Base-by-base conservation (phyloP, 2,329 filamentous ascomycete species). In the Akanthomyces uredinophilus region DNA sequence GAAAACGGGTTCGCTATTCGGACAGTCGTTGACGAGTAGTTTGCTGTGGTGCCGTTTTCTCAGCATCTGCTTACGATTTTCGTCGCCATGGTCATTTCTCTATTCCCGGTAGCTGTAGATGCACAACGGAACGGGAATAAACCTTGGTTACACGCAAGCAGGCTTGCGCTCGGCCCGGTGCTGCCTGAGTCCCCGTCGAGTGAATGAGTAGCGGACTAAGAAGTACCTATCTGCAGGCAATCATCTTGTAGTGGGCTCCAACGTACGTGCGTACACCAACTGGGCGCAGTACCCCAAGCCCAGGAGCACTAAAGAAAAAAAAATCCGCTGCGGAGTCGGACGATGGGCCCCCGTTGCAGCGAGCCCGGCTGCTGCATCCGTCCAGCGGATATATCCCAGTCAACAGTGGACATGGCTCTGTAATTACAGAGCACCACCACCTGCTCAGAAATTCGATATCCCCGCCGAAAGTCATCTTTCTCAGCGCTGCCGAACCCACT, bases 281-380 rank as follows among this genome's bases (percentile, higher is more conserved):
- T 35, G 32, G 32, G 32, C 32, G 32, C 32, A 10, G n/a, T 24
- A 20, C 41, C 41, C 41, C 41, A 44, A 44, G 44, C 32, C 32
- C 32, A 35, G 22, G 44, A 11, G n/a, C 13, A 16, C 37, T 35
- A 32, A 18, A n/a, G n/a, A n/a, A n/a, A n/a, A n/a, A n/a, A n/a
- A 52, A 22, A 18, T 10, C 51, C 51, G 51, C 27, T 46, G 53
- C 29, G 41, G 53, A 41, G 41, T 46, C 39, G 16, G 47, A 20
- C 3, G 52, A 55, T 44, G 52, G 52, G 16, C 3, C 52, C 54
- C 27, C 18, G 32, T 22, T 35, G 54, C 43, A 47, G n/a, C n/a
- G n/a, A n/a, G 43, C 16, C 55, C 55, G 55, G 55, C 22, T 59
- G 55, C 35, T 41, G 32, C 46, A 59, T 49, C 55, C 55, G 55